phyloP scores from a whole-genome alignment of 306 rosid species.

The Cotoneaster glaucophyllus region DNA sequence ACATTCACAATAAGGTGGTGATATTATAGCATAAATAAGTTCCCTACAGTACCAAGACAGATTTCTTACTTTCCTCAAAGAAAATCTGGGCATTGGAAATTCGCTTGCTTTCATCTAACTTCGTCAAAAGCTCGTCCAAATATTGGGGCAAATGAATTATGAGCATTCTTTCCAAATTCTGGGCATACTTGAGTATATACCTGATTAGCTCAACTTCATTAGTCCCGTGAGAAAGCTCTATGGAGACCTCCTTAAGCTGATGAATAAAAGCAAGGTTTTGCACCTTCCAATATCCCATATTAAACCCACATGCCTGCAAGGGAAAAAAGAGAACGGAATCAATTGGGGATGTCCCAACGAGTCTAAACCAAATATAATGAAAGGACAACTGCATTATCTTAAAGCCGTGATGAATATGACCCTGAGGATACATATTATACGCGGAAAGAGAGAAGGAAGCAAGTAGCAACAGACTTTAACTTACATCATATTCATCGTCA shows the following conservation, averaged over 20 bases:
- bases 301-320: background rate
- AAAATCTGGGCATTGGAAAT: background rate
- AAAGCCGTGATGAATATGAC: background rate
- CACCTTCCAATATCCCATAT: too few species aligned
- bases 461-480: background rate
- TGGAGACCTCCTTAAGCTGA: too few species aligned
- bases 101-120: background rate
- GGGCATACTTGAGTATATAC: background rate
- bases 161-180: background rate
- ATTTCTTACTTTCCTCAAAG: background rate
- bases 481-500: background rate
- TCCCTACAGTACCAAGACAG: too few species aligned
- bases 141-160: background rate
- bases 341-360: background rate
- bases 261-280: too few species aligned
- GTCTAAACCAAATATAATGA: background rate
- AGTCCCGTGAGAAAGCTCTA: background rate
- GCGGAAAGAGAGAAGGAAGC: background rate
- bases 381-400: background rate
- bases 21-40: too few species aligned
- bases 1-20: background rate
- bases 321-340: background rate
- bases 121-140: background rate
- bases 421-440: background rate
- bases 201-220: too few species aligned